phyloP scores from a whole-genome alignment of 2,329 filamentous ascomycete species.

The Botryosphaeria agaves region DNA sequence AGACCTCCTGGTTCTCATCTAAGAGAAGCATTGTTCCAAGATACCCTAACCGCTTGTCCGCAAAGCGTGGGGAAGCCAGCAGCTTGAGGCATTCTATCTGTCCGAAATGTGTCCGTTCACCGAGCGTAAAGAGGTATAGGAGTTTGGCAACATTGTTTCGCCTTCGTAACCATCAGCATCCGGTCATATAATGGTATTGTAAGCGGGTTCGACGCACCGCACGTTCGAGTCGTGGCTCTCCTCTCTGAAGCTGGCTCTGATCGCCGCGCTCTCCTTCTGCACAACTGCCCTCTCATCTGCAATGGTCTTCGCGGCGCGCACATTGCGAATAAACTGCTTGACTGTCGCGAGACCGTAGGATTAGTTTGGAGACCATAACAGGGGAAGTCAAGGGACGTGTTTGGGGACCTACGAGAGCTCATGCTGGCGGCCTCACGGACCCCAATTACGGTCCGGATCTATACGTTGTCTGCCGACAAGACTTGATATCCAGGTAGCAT shows the following conservation, averaged over 20 bases:
- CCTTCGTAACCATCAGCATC: conserved; percentile 31
- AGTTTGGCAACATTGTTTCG: conserved; percentile 98
- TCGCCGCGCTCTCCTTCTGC: conserved; percentile 96
- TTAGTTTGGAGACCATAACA: conserved; percentile 2
- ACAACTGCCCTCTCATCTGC: conserved; percentile 97
- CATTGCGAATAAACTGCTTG: conserved; percentile 99
- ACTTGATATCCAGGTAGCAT: neutral
- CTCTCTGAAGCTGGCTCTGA: conserved; percentile 92
- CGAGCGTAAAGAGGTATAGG: conserved; percentile 92
- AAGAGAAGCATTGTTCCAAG: conserved; percentile 88
- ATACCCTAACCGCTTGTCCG: conserved; percentile 92
- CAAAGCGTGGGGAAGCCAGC: conserved; percentile 88
- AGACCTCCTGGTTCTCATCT: conserved; percentile 95
- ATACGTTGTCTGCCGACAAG: neutral
- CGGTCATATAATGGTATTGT: conserved; percentile 3
- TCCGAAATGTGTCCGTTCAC: conserved; percentile 93
- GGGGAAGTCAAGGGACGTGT: conserved; percentile 5
- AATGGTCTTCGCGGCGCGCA: conserved; percentile 95
- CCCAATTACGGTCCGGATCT: conserved; percentile 15
- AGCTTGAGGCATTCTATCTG: conserved; percentile 99
- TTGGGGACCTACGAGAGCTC: conserved; percentile 34
- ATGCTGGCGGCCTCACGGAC: conserved; percentile 33
- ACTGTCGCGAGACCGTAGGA: conserved; percentile 35
- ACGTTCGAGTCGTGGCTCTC: conserved; percentile 86
- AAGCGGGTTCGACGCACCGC: conserved; percentile 40